phyloP scores from a whole-genome alignment of 345 rosid species.

The Orychophragmus violaceus region DNA sequence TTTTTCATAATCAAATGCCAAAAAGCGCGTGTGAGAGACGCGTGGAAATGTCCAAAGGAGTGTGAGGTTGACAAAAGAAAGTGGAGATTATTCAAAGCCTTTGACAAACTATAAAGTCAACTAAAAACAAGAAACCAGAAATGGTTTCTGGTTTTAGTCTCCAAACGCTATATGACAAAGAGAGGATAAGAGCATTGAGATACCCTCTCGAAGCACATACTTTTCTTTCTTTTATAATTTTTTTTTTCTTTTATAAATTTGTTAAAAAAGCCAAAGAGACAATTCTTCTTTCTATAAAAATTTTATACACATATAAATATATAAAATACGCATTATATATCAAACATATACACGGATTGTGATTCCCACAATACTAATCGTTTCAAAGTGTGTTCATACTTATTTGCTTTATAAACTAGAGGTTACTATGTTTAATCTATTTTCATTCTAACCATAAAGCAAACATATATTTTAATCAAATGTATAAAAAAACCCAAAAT shows the following conservation, averaged over 20 bases:
- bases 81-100: conserved; percentile 31
- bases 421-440: neutral
- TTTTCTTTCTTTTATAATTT: conserved; percentile 21
- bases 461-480: neutral
- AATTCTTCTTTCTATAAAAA: conserved; percentile 12
- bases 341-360: conserved; percentile 11
- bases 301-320: neutral
- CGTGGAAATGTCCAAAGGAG: conserved; percentile 34
- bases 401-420: conserved; percentile 10
- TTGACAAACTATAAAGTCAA: conserved; percentile 57
- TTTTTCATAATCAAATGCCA: neutral
- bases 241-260: too few species aligned
- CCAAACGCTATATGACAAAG: conserved; percentile 24
- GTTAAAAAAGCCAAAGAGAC: conserved; percentile 12
- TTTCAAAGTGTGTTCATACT: conserved; percentile 19
- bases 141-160: conserved; percentile 30
- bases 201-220: conserved; percentile 31
- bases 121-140: conserved; percentile 42
- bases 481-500: neutral
- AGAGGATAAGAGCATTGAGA: conserved; percentile 59
- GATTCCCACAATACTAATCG: conserved; percentile 16
- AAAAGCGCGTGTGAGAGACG: conserved; percentile 30
- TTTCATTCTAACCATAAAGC: neutral
- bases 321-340: conserved; percentile 17
- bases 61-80: conserved; percentile 21